Percentiles rank a stretch among this genome's conserved stretches.
phyloP scores from a whole-genome alignment of 2,329 filamentous ascomycete species.

The Xylaria sp. region DNA sequence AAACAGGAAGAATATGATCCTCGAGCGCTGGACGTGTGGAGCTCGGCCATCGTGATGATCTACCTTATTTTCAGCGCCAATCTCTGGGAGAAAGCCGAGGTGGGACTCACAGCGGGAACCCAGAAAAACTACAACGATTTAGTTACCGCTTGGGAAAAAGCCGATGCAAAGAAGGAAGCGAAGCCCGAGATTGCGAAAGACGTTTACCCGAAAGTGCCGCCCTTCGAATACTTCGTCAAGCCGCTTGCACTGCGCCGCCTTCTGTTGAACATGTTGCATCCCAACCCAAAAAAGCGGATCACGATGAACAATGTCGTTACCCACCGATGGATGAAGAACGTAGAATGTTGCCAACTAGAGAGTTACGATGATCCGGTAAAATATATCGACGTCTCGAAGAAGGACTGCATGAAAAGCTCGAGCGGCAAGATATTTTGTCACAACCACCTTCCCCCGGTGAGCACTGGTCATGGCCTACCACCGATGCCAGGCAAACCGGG shows the following conservation, averaged over 20 bases:
- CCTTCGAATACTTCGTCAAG: conserved; percentile 73
- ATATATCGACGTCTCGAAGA: conserved; percentile 71
- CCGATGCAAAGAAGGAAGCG: conserved; percentile 65
- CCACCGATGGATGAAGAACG: conserved; percentile 76
- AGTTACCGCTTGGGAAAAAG: conserved; percentile 74
- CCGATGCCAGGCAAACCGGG: conserved; percentile 68
- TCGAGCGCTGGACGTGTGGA: conserved; percentile 86
- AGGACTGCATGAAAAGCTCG: conserved; percentile 56
- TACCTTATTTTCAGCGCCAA: conserved; percentile 77
- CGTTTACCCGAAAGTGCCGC: conserved; percentile 72
- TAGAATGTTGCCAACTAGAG: conserved; percentile 83
- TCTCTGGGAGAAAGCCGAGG: conserved; percentile 77
- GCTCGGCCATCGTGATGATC: conserved; percentile 84
- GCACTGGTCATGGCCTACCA: conserved; percentile 59
- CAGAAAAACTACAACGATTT: conserved; percentile 73
- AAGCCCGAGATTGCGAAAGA: conserved; percentile 57
- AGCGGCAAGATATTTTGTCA: conserved; percentile 68
- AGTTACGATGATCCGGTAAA: conserved; percentile 71
- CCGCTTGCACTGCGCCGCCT: conserved; percentile 76
- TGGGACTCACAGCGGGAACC: conserved; percentile 45
- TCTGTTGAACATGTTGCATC: conserved; percentile 84
- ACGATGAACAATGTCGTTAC: conserved; percentile 75
- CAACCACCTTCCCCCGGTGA: conserved; percentile 65
- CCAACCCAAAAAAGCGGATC: conserved; percentile 76
- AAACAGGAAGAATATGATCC: conserved; percentile 76